phyloP scores from a whole-genome alignment of 179 eudicot species.

The Patellifolia procumbens region DNA sequence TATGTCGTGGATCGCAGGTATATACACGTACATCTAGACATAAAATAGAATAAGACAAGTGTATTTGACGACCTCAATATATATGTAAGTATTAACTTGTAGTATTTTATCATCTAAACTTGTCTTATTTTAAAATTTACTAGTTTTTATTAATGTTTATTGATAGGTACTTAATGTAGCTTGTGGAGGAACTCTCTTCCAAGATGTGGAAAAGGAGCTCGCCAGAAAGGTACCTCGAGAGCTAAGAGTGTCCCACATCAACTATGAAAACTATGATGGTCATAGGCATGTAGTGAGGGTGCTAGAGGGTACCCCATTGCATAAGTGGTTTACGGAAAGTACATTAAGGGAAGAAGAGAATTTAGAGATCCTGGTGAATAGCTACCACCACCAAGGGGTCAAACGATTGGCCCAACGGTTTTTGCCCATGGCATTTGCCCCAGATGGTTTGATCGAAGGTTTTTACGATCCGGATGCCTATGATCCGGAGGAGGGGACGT shows the following conservation, averaged over 20 bases:
- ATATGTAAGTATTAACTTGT: too few species aligned
- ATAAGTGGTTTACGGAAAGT: constrained; percentile 64
- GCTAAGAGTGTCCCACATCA: constrained; percentile 58
- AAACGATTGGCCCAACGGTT: constrained; percentile 70
- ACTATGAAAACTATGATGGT: constrained; percentile 77
- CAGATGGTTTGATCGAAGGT: constrained; percentile 80
- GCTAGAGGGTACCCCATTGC: constrained; percentile 65
- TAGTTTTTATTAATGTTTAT: not conserved
- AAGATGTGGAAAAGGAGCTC: constrained; percentile 66
- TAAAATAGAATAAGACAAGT: too few species aligned
- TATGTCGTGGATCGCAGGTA: constrained; percentile 88
- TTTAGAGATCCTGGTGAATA: constrained; percentile 66
- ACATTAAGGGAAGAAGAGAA: constrained; percentile 28
- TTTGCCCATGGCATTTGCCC: constrained; percentile 76
- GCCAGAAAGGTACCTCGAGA: constrained; percentile 35
- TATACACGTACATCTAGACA: not conserved
- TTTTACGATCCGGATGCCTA: constrained; percentile 77
- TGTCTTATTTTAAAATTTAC: not conserved
- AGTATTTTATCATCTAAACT: not conserved
- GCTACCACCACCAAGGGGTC: constrained; percentile 95
- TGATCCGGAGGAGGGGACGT: constrained; percentile 78
- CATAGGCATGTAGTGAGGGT: constrained; percentile 70
- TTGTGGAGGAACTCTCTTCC: constrained; percentile 81
- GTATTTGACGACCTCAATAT: too few species aligned
- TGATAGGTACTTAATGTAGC: constrained; percentile 69